phyloP scores from a whole-genome alignment of 495 filamentous ascomycete species.

The Penicillium crystallinum region DNA sequence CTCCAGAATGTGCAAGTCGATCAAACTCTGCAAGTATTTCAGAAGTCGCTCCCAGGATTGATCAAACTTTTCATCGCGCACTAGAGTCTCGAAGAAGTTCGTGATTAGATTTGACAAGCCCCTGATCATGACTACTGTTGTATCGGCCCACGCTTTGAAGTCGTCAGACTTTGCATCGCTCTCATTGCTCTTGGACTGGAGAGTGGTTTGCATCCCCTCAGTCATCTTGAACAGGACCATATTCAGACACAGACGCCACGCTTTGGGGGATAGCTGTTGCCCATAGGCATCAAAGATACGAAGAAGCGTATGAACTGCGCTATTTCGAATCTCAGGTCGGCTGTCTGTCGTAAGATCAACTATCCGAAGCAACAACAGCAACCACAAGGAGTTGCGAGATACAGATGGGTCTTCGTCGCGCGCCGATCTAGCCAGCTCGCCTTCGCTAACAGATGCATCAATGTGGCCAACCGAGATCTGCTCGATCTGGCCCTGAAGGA shows the following conservation, averaged over 20 bases:
- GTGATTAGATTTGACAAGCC: constrained; percentile 64
- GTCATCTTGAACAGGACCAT: constrained; percentile 75
- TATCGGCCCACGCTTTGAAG: constrained; percentile 65
- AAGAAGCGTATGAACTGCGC: constrained; percentile 83
- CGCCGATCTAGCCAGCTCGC: constrained; percentile 31
- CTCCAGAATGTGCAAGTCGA: constrained; percentile 56
- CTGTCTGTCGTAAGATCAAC: constrained; percentile 71
- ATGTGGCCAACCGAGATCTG: constrained; percentile 39
- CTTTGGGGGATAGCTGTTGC: constrained; percentile 67
- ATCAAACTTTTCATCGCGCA: constrained; percentile 52
- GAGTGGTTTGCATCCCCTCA: constrained; percentile 35
- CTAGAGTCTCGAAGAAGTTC: constrained; percentile 59
- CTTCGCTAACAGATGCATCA: constrained; percentile 36
- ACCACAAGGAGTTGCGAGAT: constrained; percentile 65
- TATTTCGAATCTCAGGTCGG: constrained; percentile 83
- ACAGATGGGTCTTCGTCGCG: constrained; percentile 32
- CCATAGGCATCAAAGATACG: constrained; percentile 90
- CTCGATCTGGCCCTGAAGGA: constrained; percentile 52
- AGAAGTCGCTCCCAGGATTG: constrained; percentile 66
- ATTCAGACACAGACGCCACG: constrained; percentile 80
- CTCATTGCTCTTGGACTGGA: constrained; percentile 18
- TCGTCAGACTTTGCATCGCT: constrained; percentile 23
- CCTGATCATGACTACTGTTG: constrained; percentile 65
- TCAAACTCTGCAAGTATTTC: constrained; percentile 54
- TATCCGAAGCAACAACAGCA: constrained; percentile 73